A percentile compares a stretch with the other conserved stretches of the same genome.
These are phyloP conservation scores for Ustilago nuda DNA, from an alignment of 1,284 basidiomycete species.

Conservation along the genomic window DNA sequence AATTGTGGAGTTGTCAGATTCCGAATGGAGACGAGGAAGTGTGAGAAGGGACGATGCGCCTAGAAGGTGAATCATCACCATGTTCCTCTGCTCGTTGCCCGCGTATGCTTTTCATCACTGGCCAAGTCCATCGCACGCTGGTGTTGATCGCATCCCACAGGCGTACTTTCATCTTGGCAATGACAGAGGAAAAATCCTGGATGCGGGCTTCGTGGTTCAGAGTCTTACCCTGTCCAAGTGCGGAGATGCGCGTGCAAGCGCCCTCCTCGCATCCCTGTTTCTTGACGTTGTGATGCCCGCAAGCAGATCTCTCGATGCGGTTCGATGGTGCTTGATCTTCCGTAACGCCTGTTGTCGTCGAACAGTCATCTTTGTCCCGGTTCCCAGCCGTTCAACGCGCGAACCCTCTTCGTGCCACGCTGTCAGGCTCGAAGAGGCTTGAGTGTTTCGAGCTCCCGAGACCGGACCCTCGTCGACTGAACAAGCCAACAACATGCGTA, in stretches of 20 bases:
- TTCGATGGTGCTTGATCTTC: neutral
- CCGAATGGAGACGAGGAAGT: neutral
- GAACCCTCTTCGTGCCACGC: neutral
- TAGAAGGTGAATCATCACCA: constrained; percentile 27
- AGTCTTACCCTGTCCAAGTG: neutral
- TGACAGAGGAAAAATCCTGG: neutral
- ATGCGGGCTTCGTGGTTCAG: neutral
- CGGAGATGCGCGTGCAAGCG: neutral
- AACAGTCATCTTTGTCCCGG: neutral
- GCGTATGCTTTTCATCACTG: neutral
- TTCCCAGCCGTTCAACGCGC: no score
- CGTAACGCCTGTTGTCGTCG: neutral
- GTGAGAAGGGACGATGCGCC: neutral
- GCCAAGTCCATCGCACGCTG: neutral
- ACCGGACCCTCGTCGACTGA: neutral
- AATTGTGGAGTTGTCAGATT: accelerated
- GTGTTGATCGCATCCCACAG: neutral
- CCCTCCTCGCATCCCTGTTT: no score
- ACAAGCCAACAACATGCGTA: neutral
- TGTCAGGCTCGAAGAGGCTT: neutral
- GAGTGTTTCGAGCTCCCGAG: neutral
- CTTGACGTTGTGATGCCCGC: constrained; percentile 6
- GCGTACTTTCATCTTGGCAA: neutral
- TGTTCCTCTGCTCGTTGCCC: neutral
- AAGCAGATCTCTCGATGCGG: neutral